Base-by-base conservation (phyloP, 2,329 filamentous ascomycete genomes). In the Aphanocladium album region DNA sequence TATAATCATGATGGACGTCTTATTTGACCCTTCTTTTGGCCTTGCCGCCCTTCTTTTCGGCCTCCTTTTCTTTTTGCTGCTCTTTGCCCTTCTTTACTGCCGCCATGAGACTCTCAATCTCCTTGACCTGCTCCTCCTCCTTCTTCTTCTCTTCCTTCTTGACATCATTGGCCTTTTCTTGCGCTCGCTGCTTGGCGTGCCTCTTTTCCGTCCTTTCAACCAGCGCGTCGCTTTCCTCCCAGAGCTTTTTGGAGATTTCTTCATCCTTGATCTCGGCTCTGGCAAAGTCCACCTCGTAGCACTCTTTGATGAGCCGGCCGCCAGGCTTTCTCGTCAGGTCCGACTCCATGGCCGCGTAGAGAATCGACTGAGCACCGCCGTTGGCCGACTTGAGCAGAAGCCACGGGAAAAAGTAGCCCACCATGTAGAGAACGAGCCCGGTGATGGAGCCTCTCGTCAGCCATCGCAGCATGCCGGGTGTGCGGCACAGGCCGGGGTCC, bases 401-500 rank as follows among this genome's bases (percentile, higher is more conserved):
- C 91, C 93, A 98, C 73, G 90, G 91, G 0, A 96, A 66, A 1
- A 89, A 82, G 80, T 93, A 99, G 37, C 86, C 84, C 12, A 89
- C 49, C 8, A 96, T 72, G 73, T 99, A 99, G 19, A 91, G 53
- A 0, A 87, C 73, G 21, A 99, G 78, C 0, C 93, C 93, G 82
- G 86, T 87, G 0, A 99, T 79, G 3, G 90, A 90, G 7, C 95
- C 95, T 35, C 91, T 83, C 0, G 90, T 92, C 30, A 99, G 78
- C 88, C 92, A 98, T 61, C 92, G 83, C 49, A 91, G 84, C 75
- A 88, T 96, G 1, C 95, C 93, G 0, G 93, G 91, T 9, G 93
- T 98, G 57, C 95, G 86, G 25, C 87, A 84, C 65, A 88, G 85
- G 21, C 95, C 93, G 0, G 95, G 95, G 68, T 99, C 93, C 2